phyloP scores from a whole-genome alignment of 805 yeast species.

The Zygosaccharomyces rouxii region DNA sequence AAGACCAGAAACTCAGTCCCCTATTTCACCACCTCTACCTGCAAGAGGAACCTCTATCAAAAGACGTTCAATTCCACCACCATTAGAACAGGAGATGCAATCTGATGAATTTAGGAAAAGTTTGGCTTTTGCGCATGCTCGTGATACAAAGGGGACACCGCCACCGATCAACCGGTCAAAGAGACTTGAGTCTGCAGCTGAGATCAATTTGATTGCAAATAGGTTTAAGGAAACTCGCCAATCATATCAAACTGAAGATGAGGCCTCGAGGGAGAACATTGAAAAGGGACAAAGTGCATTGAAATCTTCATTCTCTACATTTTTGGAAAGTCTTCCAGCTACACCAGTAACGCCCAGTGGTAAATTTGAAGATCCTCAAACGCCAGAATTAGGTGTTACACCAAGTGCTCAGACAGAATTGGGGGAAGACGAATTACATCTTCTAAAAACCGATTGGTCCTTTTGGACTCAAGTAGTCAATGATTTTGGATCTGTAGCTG shows the following conservation, averaged over 20 bases:
- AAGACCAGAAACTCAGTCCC: constrained; percentile 8
- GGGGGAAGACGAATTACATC: constrained; percentile 38
- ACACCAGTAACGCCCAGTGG: constrained; percentile 10
- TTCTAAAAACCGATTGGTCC: constrained; percentile 62
- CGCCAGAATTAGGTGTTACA: constrained; percentile 8
- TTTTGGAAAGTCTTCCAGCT: constrained; percentile 18
- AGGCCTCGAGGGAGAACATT: constrained; percentile 49
- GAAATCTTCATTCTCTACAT: constrained; percentile 31
- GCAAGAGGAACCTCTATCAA: constrained; percentile 27
- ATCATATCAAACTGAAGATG: constrained; percentile 47
- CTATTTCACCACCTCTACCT: constrained; percentile 36
- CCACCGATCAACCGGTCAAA: constrained; percentile 20
- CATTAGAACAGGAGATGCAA: constrained; percentile 29
- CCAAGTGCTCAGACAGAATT: constrained; percentile 30
- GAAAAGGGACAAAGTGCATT: constrained; percentile 44
- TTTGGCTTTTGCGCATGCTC: constrained; percentile 26
- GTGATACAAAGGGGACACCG: constrained; percentile 17
- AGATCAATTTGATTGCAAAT: constrained; percentile 56
- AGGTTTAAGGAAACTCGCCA: constrained; percentile 54
- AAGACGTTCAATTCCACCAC: constrained; percentile 29
- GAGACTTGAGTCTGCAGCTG: constrained; percentile 33
- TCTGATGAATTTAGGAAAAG: constrained; percentile 26
- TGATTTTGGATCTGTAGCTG: constrained; percentile 66
- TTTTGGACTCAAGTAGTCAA: constrained; percentile 83
- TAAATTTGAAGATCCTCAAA: constrained; percentile 13